Evolutionary conservation across 2,329 filamentous ascomycete genomes (phyloP), one percentile per base, ranked within the genome.

Genomic region (Stagonosporopsis vannaccii): DNA sequence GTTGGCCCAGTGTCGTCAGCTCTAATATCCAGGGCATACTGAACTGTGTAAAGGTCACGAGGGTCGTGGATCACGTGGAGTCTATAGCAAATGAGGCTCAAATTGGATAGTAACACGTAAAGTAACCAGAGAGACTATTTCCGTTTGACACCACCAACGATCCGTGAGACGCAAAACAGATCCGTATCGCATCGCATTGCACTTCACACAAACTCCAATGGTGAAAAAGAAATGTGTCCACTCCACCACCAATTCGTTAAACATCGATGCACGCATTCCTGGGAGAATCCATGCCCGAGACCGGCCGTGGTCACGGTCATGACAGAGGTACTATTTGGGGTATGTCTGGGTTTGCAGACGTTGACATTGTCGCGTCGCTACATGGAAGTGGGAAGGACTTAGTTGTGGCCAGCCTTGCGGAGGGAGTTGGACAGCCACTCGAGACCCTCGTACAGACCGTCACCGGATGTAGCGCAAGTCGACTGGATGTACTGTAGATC

Each of bases 361-460:
- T 71, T 63, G 69, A 65, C 69, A 59, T 67, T 64, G 58, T 59
- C 66, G 50, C 48, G 59, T 66, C 61, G 68, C 66, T 66, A 62
- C 66, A 57, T 63, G 63, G 49, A 52, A 37, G 56, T 46, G 35
- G 41, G 41, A 23, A 44, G 36, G 41, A 48, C 62, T 73, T 75
- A 81, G 71, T 79, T 76, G 78, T 81, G 80, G 65, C 79, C 79
- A 55, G 79, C 79, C 78, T 82, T 82, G 78, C 80, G 79, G 71
- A 82, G 80, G 61, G 80, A 81, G 77, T 81, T 82, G 78, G 79
- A 81, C 75, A 82, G 74, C 80, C 80, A 82, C 71, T 82, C 93
- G 75, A 98, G 91, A 88, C 94, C 94, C 84, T 98, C 94, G 82
- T 98, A 98, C 75, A 98, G 90, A 92, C 94, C 94, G 81, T 98